Percentiles rank a stretch among this genome's conserved stretches.
Conservation (phyloP, 495 filamentous ascomycete species). For the Aspergillus biplanus region DNA sequence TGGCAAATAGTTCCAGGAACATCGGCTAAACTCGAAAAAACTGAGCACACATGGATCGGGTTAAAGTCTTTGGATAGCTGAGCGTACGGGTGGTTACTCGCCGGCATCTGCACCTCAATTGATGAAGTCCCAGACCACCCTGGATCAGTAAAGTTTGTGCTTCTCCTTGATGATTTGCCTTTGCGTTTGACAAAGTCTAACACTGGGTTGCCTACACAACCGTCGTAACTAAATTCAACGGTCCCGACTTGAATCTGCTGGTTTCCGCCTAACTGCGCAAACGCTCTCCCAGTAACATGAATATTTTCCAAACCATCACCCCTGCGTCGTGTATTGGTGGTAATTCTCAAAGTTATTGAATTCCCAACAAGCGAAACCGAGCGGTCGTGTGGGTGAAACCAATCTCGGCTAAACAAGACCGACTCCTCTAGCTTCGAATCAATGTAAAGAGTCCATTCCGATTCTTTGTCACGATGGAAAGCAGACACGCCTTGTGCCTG, state of each 20-base stretch:
- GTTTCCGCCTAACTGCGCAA: not conserved
- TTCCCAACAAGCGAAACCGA: constrained; percentile 23
- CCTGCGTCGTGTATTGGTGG: constrained; percentile 20
- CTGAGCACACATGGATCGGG: constrained; percentile 39
- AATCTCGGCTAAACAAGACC: constrained; percentile 28
- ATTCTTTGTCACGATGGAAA: constrained; percentile 26
- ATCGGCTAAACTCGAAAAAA: constrained; percentile 34
- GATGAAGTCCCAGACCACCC: constrained; percentile 19
- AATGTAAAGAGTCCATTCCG: constrained; percentile 19
- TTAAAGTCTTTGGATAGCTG: constrained; percentile 40
- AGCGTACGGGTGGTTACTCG: constrained; percentile 32
- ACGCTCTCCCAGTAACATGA: constrained; percentile 18
- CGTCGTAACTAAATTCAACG: constrained; percentile 15
- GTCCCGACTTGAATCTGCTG: constrained; percentile 8
- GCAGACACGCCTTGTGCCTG: constrained; percentile 3
- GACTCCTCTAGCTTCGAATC: constrained; percentile 18
- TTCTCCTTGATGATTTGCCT: constrained; percentile 14
- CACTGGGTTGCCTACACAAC: constrained; percentile 35
- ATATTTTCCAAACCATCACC: constrained; percentile 13
- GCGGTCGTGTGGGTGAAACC: constrained; percentile 23
- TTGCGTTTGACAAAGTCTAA: constrained; percentile 37
- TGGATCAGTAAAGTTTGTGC: constrained; percentile 18
- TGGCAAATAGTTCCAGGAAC: constrained; percentile 40
- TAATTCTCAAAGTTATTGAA: constrained; percentile 23
- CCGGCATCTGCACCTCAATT: constrained; percentile 29